Evolutionary conservation across 2,329 filamentous ascomycete genomes (phyloP), one percentile per base, ranked within the genome.

Genomic region (Coleophoma cylindrospora): DNA sequence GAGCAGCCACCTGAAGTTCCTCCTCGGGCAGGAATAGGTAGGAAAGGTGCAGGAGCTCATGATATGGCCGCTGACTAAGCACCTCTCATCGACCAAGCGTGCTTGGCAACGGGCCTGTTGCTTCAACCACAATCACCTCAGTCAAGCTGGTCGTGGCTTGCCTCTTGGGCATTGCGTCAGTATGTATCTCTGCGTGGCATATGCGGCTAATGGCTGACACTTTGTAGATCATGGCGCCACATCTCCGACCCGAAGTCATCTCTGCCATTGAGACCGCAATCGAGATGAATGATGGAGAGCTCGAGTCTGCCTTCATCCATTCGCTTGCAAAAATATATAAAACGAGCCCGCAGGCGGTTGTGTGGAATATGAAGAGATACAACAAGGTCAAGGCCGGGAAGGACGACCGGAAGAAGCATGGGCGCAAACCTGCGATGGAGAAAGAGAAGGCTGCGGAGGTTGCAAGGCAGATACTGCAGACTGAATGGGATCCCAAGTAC

Each of bases 281-380:
- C 13, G 46, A 52, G 22, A 11, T 45, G 19, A 52, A 49, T 37
- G 34, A 49, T 22, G 50, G 50, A 9, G 37, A 43, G 12, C 47
- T 52, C 37, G 50, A 52, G 41, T 52, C 50, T 15, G 47, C 47
- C 15, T 47, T 43, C 34, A 52, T 52, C 14, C 50, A 49, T 40
- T 49, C 44, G 3, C 43, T 47, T 9, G 47, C 43, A 3, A 49
- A 47, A 33, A 52, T 52, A 34, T 52, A 52, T 37, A 52, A 52
- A 43, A 49, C 50, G n/a, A 49, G 47, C 32, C 47, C 47, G 4
- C 50, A 49, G 19, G 50, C 50, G 6, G 34, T 52, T n/a, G 47
- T 52, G 12, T 52, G 38, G 47, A 49, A 52, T 32, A 44, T 49
- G 47, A 52, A 47, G 38, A 32, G 50, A 15, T 44, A 49, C 27